Evolutionary conservation across 1,284 basidiomycete species (phyloP).

Genomic region (Cutaneotrichosporon daszewskae): DNA sequence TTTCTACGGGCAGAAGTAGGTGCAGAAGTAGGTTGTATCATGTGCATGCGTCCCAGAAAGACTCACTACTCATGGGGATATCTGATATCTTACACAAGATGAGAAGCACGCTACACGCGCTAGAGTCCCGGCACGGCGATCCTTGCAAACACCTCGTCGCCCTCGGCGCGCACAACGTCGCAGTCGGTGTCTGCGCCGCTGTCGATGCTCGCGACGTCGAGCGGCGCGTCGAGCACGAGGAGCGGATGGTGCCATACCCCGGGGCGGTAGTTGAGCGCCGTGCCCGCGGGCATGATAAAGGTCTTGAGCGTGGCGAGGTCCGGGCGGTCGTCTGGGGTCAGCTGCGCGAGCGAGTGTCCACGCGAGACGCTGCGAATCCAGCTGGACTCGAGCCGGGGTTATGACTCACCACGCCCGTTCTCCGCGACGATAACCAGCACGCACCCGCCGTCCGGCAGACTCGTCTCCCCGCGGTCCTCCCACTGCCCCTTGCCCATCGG

Average conservation of each 20-base stretch:
- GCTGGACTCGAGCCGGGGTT: too few species aligned
- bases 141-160: too few species aligned
- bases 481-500: constrained; percentile 65
- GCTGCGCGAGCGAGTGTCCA: neutral
- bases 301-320: constrained; percentile 57
- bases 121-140: too few species aligned
- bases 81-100: too few species aligned
- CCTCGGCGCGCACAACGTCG: constrained; percentile 44
- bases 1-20: constrained; percentile 62
- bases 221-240: constrained; percentile 36
- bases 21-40: too few species aligned
- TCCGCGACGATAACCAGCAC: constrained; percentile 69
- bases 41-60: too few species aligned
- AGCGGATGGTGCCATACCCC: constrained; percentile 77
- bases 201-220: constrained; percentile 48
- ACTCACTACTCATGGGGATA: too few species aligned
- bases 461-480: constrained; percentile 38
- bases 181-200: constrained; percentile 39
- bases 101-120: too few species aligned
- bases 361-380: neutral
- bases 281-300: constrained; percentile 50
- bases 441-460: constrained; percentile 31
- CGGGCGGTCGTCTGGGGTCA: constrained; percentile 69
- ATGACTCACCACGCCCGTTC: constrained; percentile 52
- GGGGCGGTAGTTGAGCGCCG: constrained; percentile 74